phyloP scores from a whole-genome alignment of 345 rosid species.

The Bruguiera sexangula region DNA sequence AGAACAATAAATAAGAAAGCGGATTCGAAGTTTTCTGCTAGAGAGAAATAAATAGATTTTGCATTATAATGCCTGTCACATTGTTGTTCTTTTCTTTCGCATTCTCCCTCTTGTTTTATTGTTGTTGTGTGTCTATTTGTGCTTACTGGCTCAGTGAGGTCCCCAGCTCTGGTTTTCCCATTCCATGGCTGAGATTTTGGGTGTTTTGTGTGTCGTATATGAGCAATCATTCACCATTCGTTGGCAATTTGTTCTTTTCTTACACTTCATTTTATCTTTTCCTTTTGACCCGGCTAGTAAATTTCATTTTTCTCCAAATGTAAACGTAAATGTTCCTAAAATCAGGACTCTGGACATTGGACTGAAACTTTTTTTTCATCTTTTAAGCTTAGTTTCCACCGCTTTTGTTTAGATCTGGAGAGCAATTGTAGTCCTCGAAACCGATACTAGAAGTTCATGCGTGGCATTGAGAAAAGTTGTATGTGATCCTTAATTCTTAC shows the following conservation, averaged over 20 bases:
- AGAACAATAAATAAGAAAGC: conserved; percentile 34
- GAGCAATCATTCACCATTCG: conserved; percentile 23
- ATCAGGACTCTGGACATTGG: no score
- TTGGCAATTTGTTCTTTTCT: conserved; percentile 17
- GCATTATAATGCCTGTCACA: conserved; percentile 35
- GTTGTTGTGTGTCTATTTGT: conserved; percentile 7
- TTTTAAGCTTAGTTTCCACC: no score
- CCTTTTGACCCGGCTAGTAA: background rate
- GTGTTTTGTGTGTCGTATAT: conserved; percentile 2
- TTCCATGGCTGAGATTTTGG: conserved; percentile 24
- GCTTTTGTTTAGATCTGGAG: no score
- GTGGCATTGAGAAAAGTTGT: no score
- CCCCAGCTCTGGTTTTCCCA: background rate
- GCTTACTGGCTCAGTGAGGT: conserved; percentile 14
- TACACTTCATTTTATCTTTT: background rate
- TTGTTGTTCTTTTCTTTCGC: conserved; percentile 22
- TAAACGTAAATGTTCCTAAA: no score
- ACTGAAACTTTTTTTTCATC: no score
- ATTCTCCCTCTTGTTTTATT: conserved; percentile 10
- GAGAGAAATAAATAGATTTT: conserved; percentile 31
- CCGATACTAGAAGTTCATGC: no score
- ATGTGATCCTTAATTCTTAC: no score
- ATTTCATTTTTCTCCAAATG: background rate
- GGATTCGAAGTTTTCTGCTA: conserved; percentile 29
- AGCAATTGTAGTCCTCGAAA: no score